Conservation (phyloP, 1,284 basidiomycete genomes). For the Heterobasidion parviporum region DNA sequence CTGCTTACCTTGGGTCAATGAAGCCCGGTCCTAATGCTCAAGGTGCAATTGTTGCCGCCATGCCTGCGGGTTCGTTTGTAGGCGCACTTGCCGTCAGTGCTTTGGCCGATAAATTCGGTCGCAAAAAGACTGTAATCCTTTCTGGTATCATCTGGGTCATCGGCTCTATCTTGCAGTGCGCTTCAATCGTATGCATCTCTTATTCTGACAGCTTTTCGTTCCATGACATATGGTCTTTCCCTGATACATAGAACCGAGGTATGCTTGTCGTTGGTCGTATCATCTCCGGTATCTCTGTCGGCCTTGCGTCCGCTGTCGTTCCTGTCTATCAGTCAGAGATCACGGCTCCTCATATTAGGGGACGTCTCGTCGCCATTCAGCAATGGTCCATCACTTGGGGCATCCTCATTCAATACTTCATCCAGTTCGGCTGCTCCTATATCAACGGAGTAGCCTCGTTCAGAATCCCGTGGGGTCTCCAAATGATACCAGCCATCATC, state of each 20-base stretch:
- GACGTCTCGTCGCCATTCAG: constrained; percentile 68
- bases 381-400: constrained; percentile 77
- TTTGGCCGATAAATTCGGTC: constrained; percentile 58
- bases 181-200: constrained; percentile 27
- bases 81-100: constrained; percentile 54
- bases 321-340: constrained; percentile 73
- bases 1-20: background rate
- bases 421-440: constrained; percentile 69
- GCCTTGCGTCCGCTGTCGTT: constrained; percentile 50
- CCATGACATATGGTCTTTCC: background rate
- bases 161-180: constrained; percentile 62
- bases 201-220: constrained; percentile 23
- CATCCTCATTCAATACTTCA: constrained; percentile 67
- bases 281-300: constrained; percentile 52
- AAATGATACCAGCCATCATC: constrained; percentile 68
- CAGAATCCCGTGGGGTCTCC: constrained; percentile 74
- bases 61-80: constrained; percentile 65
- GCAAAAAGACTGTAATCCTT: constrained; percentile 56
- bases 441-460: constrained; percentile 63
- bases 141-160: constrained; percentile 66
- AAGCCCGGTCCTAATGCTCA: constrained; percentile 48
- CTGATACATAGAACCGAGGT: constrained; percentile 6
- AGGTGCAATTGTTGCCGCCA: constrained; percentile 71
- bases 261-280: constrained; percentile 64
- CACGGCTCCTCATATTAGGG: constrained; percentile 60